phyloP scores from a whole-genome alignment of 345 rosid species.

The Adansonia digitata region DNA sequence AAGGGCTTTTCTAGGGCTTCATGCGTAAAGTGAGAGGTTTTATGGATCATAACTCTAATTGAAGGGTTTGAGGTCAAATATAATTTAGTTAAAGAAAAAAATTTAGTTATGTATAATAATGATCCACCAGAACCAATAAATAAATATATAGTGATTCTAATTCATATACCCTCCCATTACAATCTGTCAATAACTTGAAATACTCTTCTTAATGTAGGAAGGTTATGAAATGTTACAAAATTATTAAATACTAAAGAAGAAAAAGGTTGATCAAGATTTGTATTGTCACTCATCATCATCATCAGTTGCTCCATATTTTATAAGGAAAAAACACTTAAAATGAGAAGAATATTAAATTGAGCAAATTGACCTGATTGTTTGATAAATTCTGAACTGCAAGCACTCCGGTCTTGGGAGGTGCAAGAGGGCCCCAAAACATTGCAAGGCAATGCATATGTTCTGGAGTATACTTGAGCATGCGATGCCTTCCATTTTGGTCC shows the following conservation, averaged over 20 bases:
- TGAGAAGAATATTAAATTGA: conserved; percentile 4
- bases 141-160: neutral
- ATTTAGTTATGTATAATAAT: neutral
- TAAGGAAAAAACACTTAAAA: neutral
- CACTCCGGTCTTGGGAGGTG: conserved; percentile 85
- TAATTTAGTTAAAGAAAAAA: neutral
- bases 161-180: neutral
- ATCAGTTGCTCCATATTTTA: neutral
- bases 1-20: neutral
- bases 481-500: conserved; percentile 80
- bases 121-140: neutral
- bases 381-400: conserved; percentile 82
- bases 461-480: conserved; percentile 94
- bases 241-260: neutral
- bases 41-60: neutral
- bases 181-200: neutral
- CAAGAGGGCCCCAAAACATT: conserved; percentile 97
- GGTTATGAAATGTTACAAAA: neutral
- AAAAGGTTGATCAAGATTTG: neutral
- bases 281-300: neutral
- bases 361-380: conserved; percentile 58
- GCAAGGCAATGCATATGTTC: conserved; percentile 97
- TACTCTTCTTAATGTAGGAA: neutral
- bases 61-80: neutral
- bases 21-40: neutral